Base-by-base conservation (phyloP, 2,329 filamentous ascomycete genomes). In the Zasmidium citrigriseum region DNA sequence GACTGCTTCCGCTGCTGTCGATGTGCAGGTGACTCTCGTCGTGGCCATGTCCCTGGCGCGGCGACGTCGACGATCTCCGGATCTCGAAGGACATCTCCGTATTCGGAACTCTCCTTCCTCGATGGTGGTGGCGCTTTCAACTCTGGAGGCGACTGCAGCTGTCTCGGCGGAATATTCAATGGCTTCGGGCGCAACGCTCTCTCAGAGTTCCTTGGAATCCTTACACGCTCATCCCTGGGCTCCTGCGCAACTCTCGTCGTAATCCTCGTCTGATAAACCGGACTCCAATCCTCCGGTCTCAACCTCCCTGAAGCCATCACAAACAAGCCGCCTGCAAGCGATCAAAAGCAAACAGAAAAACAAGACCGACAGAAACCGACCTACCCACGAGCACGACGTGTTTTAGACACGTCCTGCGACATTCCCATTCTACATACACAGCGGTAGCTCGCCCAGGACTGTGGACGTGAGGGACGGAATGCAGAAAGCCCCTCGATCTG, bases 391-490 rank as follows among this genome's bases (percentile, higher is more conserved):
- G 22, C 27, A 48, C 48, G 34, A 27, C 55, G 48, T 53, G 53
- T 53, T 52, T 54, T 25, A 46, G 55, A 59, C 59, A 56, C 47
- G 54, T 38, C 38, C 24, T 52, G 24, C 50, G 49, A 57, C 58
- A 54, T 57, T 57, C 50, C 52, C 55, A 21, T 52, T 52, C 41
- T 57, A 57, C 46, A 56, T 55, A 46, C 29, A 51, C 44, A 47
- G 50, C 46, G 47, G 49, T 21, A 11, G 22, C 12, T 27, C 47
- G 21, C 21, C 58, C 56, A 49, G 38, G n/a, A 52, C 54, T 34
- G 53, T 60, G 61, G 63, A 68, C 57, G 60, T 67, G 62, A 68
- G 66, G 65, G 59, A 61, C 53, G 68, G 68, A 70, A 70, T 70
- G 68, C 38, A 68, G 53, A 54, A 29, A 55, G 29, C 45, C 54